Percentiles rank a stretch among this genome's conserved stretches.
Conservation (phyloP, 768 basidiomycete species). For the Clathrus columnatus region DNA sequence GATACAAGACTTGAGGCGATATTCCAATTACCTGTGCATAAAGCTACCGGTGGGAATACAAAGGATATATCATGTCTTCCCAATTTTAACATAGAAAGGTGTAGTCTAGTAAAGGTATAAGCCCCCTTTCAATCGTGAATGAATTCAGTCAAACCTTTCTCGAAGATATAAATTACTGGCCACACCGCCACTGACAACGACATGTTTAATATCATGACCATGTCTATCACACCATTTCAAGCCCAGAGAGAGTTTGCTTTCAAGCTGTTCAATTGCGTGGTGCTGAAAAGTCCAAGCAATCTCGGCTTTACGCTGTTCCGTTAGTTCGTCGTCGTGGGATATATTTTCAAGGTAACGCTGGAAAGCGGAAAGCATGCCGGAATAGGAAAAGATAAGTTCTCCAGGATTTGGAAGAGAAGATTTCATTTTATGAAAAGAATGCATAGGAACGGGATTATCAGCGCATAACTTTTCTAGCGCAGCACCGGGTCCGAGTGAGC, state of each 20-base stretch:
- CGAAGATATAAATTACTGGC: conserved; percentile 77
- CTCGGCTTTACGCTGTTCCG: conserved; percentile 20
- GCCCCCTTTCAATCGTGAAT: background rate
- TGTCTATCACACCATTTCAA: conserved; percentile 34
- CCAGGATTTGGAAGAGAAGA: conserved; percentile 44
- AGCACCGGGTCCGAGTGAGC: conserved; percentile 61
- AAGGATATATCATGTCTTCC: conserved; percentile 32
- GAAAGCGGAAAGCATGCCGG: conserved; percentile 64
- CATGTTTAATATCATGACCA: conserved; percentile 38
- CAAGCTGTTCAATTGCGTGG: conserved; percentile 63
- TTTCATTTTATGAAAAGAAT: conserved; percentile 17
- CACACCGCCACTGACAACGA: conserved; percentile 90
- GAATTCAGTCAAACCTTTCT: conserved; percentile 37
- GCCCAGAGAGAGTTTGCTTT: conserved; percentile 59
- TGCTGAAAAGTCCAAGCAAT: conserved; percentile 68
- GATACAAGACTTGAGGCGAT: background rate
- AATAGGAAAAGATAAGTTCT: conserved; percentile 66
- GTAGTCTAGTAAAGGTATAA: conserved; percentile 23
- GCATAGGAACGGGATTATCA: conserved; percentile 13
- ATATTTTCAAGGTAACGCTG: conserved; percentile 46
- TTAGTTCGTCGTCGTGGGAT: conserved; percentile 17
- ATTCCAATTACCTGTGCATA: conserved; percentile 64
- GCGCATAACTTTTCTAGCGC: conserved; percentile 68
- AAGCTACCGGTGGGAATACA: conserved; percentile 62
- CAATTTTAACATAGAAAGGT: conserved; percentile 18